Evolutionary conservation across 805 yeast genomes (phyloP).

Genomic region (Scheffersomyces coipomensis): DNA sequence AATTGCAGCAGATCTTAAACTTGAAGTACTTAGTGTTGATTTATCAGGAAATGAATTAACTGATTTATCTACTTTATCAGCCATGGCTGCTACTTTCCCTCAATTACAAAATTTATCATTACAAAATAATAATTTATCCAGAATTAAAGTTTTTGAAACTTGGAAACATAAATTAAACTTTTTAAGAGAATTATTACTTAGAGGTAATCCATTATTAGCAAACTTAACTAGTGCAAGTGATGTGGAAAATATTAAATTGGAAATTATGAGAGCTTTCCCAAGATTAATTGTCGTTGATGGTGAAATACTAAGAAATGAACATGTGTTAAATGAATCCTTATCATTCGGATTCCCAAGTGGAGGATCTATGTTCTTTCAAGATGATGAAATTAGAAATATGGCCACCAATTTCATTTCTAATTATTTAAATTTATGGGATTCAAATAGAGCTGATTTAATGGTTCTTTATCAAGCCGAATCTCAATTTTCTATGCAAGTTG

Average conservation of each 20-base stretch:
- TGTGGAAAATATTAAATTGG: conserved; percentile 48
- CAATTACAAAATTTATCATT: conserved; percentile 73
- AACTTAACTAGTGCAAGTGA: conserved; percentile 26
- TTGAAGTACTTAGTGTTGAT: conserved; percentile 71
- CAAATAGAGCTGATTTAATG: conserved; percentile 65
- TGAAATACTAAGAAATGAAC: conserved; percentile 71
- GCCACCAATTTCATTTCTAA: conserved; percentile 78
- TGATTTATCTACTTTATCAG: conserved; percentile 58
- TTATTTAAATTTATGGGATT: conserved; percentile 80
- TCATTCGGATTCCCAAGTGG: conserved; percentile 54
- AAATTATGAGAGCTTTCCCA: conserved; percentile 76
- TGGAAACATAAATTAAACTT: conserved; percentile 75
- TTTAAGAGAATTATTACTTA: conserved; percentile 73
- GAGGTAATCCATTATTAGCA: conserved; percentile 70
- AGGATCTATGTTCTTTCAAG: conserved; percentile 79
- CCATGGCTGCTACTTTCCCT: conserved; percentile 76
- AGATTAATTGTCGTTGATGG: conserved; percentile 77
- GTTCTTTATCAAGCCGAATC: conserved; percentile 79
- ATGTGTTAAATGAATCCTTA: conserved; percentile 49
- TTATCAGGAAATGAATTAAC: conserved; percentile 57
- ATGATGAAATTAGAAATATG: conserved; percentile 61
- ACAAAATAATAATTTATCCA: conserved; percentile 67
- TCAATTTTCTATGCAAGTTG: conserved; percentile 78
- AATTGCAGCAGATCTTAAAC: conserved; percentile 55
- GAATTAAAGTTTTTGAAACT: conserved; percentile 59